phyloP scores from a whole-genome alignment of 2,329 filamentous ascomycete species.

The Fusarium sp. region DNA sequence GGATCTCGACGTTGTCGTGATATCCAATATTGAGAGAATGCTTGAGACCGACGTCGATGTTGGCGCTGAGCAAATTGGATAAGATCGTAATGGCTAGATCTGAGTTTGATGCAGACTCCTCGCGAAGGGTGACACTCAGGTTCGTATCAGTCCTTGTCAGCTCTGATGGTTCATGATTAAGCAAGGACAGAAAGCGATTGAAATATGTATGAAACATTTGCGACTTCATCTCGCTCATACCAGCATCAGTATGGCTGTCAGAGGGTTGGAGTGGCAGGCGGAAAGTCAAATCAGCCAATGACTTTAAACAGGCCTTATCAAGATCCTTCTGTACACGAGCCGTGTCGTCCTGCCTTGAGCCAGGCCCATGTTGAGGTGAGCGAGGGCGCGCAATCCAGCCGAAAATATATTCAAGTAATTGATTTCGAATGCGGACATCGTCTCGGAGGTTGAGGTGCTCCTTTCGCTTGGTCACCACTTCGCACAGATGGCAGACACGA shows the following conservation, averaged over 20 bases:
- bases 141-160: slow-evolving; percentile 41
- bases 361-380: slow-evolving; percentile 57
- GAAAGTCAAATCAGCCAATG: slow-evolving; percentile 73
- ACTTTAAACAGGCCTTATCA: slow-evolving; percentile 72
- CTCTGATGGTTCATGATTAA: slow-evolving; percentile 68
- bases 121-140: slow-evolving; percentile 55
- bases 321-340: slow-evolving; percentile 71
- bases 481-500: slow-evolving; percentile 74
- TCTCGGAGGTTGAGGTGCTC: slow-evolving; percentile 76
- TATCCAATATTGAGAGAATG: slow-evolving; percentile 77
- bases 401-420: slow-evolving; percentile 74
- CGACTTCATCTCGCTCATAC: slow-evolving; percentile 74
- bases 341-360: slow-evolving; percentile 66
- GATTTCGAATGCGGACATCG: slow-evolving; percentile 75
- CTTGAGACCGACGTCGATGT: slow-evolving; percentile 77
- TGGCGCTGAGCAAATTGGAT: slow-evolving; percentile 76
- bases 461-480: slow-evolving; percentile 72
- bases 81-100: slow-evolving; percentile 75
- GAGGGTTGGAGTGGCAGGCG: slow-evolving; percentile 73
- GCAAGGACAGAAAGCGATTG: slow-evolving; percentile 73
- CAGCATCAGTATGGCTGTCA: slow-evolving; percentile 73
- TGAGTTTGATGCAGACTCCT: slow-evolving; percentile 66
- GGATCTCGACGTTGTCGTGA: slow-evolving; percentile 75
- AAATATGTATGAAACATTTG: slow-evolving; percentile 80
- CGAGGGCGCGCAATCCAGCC: slow-evolving; percentile 74